These are phyloP conservation scores for Oldenlandia corymbosa DNA, from an alignment of 257 asterid species.

Conservation along the genomic window DNA sequence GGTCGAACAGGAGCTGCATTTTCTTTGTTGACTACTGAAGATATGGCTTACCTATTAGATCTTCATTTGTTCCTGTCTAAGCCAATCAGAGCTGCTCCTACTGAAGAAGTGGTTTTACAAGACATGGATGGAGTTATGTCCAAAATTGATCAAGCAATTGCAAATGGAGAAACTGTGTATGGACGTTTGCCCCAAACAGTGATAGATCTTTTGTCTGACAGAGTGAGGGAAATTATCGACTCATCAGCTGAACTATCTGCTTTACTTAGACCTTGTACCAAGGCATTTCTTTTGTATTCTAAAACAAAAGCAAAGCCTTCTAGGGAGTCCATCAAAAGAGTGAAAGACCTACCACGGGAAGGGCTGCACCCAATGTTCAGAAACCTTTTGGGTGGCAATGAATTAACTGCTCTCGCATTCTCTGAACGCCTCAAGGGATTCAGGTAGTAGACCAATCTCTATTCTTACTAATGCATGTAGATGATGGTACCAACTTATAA, in stretches of 20 bases:
- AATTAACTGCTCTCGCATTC: constrained; percentile 82
- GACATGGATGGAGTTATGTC: constrained; percentile 57
- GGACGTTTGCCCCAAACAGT: constrained; percentile 90
- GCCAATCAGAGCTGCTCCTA: constrained; percentile 80
- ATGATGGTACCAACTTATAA: constrained; percentile 9
- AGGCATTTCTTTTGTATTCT: constrained; percentile 63
- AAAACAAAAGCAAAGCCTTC: constrained; percentile 86
- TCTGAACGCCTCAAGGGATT: constrained; percentile 85
- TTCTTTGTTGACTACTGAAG: constrained; percentile 82
- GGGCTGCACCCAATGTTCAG: constrained; percentile 88
- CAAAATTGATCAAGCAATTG: constrained; percentile 57
- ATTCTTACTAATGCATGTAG: constrained; percentile 5
- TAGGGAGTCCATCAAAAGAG: constrained; percentile 77
- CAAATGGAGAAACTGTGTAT: constrained; percentile 73
- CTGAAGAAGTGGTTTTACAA: constrained; percentile 71
- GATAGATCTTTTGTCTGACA: constrained; percentile 74
- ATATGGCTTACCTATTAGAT: constrained; percentile 78
- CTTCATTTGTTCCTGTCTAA: constrained; percentile 93
- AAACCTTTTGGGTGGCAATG: constrained; percentile 56
- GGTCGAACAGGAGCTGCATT: constrained; percentile 88
- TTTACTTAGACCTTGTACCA: constrained; percentile 56
- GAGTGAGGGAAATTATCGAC: constrained; percentile 81
- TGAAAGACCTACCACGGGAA: constrained; percentile 72
- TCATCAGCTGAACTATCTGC: constrained; percentile 64
- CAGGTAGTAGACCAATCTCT: constrained; percentile 36